A percentile compares a stretch with the other conserved stretches of the same genome.
These are phyloP conservation scores for Selaginella moellendorffii DNA, from an alignment of 75 land plant species.

Conservation along the genomic window DNA sequence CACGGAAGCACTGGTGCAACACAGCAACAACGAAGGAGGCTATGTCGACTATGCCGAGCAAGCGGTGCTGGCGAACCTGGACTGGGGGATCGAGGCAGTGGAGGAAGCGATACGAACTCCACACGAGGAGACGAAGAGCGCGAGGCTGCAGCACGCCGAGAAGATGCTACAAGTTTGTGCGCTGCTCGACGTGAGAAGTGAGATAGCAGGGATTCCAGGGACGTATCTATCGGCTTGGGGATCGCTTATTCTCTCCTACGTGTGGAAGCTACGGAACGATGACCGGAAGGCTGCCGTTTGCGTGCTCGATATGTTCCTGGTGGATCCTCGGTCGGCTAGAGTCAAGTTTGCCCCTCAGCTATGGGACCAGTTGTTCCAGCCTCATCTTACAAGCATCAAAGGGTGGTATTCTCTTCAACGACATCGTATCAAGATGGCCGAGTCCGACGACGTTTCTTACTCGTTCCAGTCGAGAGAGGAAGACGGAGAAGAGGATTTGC, in stretches of 20 bases:
- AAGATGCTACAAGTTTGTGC: constrained; percentile 54
- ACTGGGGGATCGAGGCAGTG: constrained; percentile 41
- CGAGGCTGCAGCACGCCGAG: constrained; percentile 46
- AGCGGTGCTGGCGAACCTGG: constrained; percentile 43
- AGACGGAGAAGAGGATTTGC: no score
- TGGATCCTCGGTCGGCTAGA: constrained; percentile 36
- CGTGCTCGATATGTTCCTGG: constrained; percentile 43
- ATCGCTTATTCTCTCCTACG: constrained; percentile 35
- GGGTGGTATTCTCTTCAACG: constrained; percentile 39
- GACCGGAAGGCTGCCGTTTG: constrained; percentile 34
- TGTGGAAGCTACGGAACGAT: constrained; percentile 33
- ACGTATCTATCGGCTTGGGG: constrained; percentile 57
- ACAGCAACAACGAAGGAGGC: neutral
- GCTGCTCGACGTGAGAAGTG: no score
- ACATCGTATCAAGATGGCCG: constrained; percentile 26
- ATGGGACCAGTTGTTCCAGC: constrained; percentile 41
- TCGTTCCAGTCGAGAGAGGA: constrained; percentile 33
- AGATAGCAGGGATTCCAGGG: constrained; percentile 49
- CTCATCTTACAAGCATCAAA: constrained; percentile 40
- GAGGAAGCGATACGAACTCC: constrained; percentile 42
- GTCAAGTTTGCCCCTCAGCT: constrained; percentile 49
- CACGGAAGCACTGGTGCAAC: constrained; percentile 39
- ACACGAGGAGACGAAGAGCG: constrained; percentile 39
- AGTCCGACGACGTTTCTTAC: constrained; percentile 27
- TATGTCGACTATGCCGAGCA: constrained; percentile 25